These are phyloP conservation scores for Monosporozyma siamensis DNA, from an alignment of 805 yeast genomes.

Conservation along the genomic window DNA sequence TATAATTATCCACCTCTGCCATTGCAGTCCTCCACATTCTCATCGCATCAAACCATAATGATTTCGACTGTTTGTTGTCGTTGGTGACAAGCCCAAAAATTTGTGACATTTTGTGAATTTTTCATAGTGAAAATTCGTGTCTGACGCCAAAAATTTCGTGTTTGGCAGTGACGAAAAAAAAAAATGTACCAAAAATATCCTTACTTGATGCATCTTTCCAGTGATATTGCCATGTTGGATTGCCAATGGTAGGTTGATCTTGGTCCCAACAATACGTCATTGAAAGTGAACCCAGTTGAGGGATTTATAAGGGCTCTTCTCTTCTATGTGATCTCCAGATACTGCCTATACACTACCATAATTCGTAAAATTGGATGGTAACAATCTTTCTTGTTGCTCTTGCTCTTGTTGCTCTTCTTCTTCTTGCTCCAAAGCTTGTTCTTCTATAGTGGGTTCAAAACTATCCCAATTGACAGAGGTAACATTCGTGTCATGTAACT, in stretches of 20 bases:
- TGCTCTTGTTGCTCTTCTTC: background rate
- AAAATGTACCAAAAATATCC: no score
- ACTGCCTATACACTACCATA: background rate
- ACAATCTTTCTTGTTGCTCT: no score
- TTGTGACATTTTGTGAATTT: no score
- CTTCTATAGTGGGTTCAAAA: conserved; percentile 20
- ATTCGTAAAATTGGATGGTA: background rate
- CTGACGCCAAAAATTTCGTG: background rate
- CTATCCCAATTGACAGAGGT: conserved; percentile 20
- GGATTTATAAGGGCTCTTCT: no score
- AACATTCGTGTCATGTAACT: conserved; percentile 34
- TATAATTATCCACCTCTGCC: background rate
- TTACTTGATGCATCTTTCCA: background rate
- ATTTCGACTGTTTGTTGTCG: no score
- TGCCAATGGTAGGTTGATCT: no score
- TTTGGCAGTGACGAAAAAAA: background rate
- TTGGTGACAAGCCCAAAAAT: no score
- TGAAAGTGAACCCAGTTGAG: no score
- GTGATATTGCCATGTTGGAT: background rate
- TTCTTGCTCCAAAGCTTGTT: conserved; percentile 6
- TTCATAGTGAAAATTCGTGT: background rate
- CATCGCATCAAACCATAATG: no score
- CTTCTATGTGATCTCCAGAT: no score
- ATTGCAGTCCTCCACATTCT: no score
- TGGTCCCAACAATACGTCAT: no score